Evolutionary conservation across 768 basidiomycete genomes (phyloP), one percentile per base, ranked within the genome.

Genomic region (Udeniomyces megalosporus): DNA sequence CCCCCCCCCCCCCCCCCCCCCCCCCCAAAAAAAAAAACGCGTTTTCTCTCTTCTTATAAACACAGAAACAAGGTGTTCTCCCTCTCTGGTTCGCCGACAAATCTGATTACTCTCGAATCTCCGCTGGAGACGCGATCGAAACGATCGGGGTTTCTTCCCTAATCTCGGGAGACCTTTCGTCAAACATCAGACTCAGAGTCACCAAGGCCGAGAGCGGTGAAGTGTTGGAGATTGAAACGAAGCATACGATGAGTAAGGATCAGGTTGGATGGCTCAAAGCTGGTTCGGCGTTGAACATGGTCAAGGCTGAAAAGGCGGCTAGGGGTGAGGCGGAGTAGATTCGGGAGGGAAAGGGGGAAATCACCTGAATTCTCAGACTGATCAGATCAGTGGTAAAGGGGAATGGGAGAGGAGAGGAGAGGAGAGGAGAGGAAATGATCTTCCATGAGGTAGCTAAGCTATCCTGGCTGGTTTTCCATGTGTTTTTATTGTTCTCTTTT

Each of bases 51-150:
- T 3, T 1, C 24, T 26, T 32, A 7, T 22, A 8, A 8, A 42
- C 38, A 42, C 71, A 92, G 88, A 99, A 99, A 81, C 95, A 99
- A 81, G 95, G 95, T 35, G 77, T 99, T 54, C 79, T 99, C 22
- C 95, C 95, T 15, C 77, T 97, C n/a, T 95, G 90, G 85, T 88
- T 97, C 70, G 80, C 76, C 7, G 80, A 95, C 73, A 88, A 88
- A 73, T 74, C 77, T 8, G 91, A 96, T 75, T 97, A 99, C 74
- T 74, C 77, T 53, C 82, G 80, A 50, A 89, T 99, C 68, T 83
- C 81, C 11, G 74, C 75, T 6, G 87, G 87, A 14, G 92, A 97
- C 71, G 70, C 79, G 22, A 72, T 97, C 31, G 81, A 88, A 72
- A 99, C 95, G 2, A 65, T 82, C 42, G 93, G 91, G n/a, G 78